phyloP scores from a whole-genome alignment of 2,329 filamentous ascomycete species.

The Aspergillus nomiae region DNA sequence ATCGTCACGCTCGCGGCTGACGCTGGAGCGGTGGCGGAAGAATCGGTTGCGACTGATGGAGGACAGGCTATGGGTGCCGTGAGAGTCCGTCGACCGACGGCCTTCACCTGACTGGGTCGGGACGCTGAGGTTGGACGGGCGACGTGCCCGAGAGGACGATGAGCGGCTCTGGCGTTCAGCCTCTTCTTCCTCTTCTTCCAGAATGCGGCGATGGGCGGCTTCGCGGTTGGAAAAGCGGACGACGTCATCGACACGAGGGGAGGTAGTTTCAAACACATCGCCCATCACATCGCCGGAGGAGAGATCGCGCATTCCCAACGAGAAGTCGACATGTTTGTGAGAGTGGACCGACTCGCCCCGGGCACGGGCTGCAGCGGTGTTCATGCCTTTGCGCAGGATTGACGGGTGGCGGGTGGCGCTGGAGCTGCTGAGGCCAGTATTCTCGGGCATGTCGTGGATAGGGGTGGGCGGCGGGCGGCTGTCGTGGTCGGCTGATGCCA shows the following conservation, averaged over 20 bases:
- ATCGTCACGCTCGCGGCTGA: slow-evolving; percentile 38
- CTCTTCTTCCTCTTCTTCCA: slow-evolving; percentile 39
- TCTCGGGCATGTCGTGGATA: slow-evolving; percentile 26
- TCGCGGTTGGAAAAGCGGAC: slow-evolving; percentile 43
- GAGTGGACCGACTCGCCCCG: slow-evolving; percentile 60
- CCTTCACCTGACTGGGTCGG: slow-evolving; percentile 21
- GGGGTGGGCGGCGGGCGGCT: slow-evolving; percentile 43
- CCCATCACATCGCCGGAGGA: slow-evolving; percentile 61
- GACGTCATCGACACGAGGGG: slow-evolving; percentile 44
- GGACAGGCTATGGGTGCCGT: slow-evolving; percentile 33
- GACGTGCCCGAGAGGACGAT: slow-evolving; percentile 29
- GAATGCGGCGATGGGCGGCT: slow-evolving; percentile 40
- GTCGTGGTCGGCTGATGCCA: slow-evolving; percentile 46
- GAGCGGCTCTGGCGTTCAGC: slow-evolving; percentile 30
- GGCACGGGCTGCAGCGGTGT: slow-evolving; percentile 46
- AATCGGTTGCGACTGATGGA: slow-evolving; percentile 62
- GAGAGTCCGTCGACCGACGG: slow-evolving; percentile 33
- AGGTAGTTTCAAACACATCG: slow-evolving; percentile 65
- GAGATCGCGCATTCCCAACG: slow-evolving; percentile 65
- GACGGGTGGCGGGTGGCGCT: slow-evolving; percentile 45
- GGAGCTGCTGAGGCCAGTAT: slow-evolving; percentile 32
- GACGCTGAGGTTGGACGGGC: slow-evolving; percentile 25
- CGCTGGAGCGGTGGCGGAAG: slow-evolving; percentile 53
- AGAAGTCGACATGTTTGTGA: slow-evolving; percentile 70
- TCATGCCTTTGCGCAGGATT: slow-evolving; percentile 56